Evolutionary conservation across 768 basidiomycete genomes (phyloP).

Genomic region (Phanerochaete sordida): DNA sequence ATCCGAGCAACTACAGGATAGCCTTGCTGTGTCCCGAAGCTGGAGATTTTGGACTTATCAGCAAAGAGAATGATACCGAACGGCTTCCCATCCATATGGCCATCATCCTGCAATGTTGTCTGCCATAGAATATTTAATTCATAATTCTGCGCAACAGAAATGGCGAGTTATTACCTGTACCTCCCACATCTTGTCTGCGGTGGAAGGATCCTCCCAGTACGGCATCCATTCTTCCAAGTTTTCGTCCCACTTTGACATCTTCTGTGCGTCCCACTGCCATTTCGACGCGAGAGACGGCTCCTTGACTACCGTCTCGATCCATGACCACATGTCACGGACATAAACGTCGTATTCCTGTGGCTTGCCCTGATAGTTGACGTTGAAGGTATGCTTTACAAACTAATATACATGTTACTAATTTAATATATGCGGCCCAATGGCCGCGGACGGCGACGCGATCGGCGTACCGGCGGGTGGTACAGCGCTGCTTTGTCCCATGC

Average conservation of each 20-base stretch:
- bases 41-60: conserved; percentile 19
- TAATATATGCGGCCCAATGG: neutral
- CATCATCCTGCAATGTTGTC: too few species aligned
- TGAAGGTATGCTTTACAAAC: conserved; percentile 2
- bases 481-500: conserved; percentile 2
- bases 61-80: conserved; percentile 15
- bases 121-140: too few species aligned
- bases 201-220: conserved; percentile 15
- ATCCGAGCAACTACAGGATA: conserved; percentile 20
- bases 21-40: conserved; percentile 16
- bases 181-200: conserved; percentile 9
- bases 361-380: neutral
- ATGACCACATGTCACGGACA: conserved; percentile 12
- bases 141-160: too few species aligned
- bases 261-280: conserved; percentile 14
- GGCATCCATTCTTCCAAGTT: neutral
- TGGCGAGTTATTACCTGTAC: conserved; percentile 10
- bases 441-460: too few species aligned
- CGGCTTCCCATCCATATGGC: neutral
- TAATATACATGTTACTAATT: neutral
- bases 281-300: conserved; percentile 11
- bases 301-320: conserved; percentile 1
- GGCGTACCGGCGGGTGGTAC: conserved; percentile 5
- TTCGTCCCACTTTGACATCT: conserved; percentile 10
- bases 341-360: conserved; percentile 1